Evolutionary conservation across 2,329 filamentous ascomycete species (phyloP).

Genomic region (Neospermospora avenae): DNA sequence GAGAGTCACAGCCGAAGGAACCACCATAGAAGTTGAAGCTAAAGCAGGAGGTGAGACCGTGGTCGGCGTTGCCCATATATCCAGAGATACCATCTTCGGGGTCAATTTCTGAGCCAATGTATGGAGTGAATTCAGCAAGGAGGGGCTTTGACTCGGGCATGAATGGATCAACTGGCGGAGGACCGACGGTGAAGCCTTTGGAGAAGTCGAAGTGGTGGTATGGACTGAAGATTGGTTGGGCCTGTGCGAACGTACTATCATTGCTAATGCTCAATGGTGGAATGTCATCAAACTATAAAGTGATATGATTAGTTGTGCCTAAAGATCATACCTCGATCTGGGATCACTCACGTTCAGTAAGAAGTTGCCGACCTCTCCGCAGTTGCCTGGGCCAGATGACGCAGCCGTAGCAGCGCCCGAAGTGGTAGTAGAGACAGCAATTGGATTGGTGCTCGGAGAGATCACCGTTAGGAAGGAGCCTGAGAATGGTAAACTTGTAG

Average conservation of each 20-base stretch:
- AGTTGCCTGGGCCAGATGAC: conserved; percentile 17
- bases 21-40: conserved; percentile 36
- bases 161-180: conserved; percentile 32
- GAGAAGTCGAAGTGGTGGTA: conserved; percentile 38
- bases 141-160: conserved; percentile 32
- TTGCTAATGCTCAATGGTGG: conserved; percentile 28
- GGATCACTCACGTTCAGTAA: conserved; percentile 26
- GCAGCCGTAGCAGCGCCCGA: not conserved
- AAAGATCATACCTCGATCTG: not conserved
- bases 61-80: conserved; percentile 30
- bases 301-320: not conserved
- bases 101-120: conserved; percentile 21
- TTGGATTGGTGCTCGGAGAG: not conserved
- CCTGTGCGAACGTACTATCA: conserved; percentile 18
- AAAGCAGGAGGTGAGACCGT: conserved; percentile 35
- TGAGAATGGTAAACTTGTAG: not conserved
- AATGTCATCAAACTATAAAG: conserved; percentile 36
- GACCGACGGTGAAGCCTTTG: conserved; percentile 35
- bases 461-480: not conserved
- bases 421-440: not conserved
- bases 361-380: conserved; percentile 31
- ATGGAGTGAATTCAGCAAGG: conserved; percentile 34
- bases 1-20: conserved; percentile 41
- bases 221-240: conserved; percentile 33
- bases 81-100: conserved; percentile 31